These are phyloP conservation scores for Geotrichum siamense DNA, from an alignment of 1,139 yeast genomes.

Conservation along the genomic window DNA sequence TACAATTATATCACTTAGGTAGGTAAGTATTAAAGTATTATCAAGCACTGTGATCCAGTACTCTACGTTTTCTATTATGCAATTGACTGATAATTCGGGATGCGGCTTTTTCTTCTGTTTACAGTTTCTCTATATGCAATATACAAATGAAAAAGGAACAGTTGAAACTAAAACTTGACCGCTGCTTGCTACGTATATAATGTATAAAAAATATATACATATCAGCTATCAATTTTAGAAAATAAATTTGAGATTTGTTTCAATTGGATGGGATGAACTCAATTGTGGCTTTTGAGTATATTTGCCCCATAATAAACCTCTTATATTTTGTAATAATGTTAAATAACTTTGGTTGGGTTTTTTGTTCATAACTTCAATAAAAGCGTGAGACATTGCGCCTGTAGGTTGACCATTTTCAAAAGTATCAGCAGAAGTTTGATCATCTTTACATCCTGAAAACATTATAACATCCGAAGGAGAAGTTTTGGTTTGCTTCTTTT, in stretches of 20 bases:
- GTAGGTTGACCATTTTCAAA: conserved; percentile 68
- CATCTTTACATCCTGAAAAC: conserved; percentile 86
- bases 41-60: no score
- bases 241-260: conserved; percentile 60
- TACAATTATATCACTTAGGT: no score
- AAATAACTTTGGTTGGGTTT: conserved; percentile 71
- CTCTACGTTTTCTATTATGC: no score
- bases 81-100: no score
- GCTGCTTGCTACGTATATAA: neutral
- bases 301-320: conserved; percentile 57
- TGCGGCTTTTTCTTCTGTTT: neutral
- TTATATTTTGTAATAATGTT: conserved; percentile 71
- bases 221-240: conserved; percentile 26
- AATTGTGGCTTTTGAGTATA: conserved; percentile 88
- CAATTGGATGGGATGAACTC: conserved; percentile 77
- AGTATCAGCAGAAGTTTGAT: conserved; percentile 75
- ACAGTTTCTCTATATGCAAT: no score
- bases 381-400: conserved; percentile 94
- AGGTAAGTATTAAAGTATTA: no score
- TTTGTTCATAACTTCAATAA: conserved; percentile 58
- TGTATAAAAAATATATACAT: neutral
- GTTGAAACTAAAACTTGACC: no score
- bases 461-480: conserved; percentile 85
- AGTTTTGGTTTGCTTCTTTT: conserved; percentile 51
- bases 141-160: no score